Conservation (phyloP, 257 asterid species). For the Parsonsia alboflavescens region DNA sequence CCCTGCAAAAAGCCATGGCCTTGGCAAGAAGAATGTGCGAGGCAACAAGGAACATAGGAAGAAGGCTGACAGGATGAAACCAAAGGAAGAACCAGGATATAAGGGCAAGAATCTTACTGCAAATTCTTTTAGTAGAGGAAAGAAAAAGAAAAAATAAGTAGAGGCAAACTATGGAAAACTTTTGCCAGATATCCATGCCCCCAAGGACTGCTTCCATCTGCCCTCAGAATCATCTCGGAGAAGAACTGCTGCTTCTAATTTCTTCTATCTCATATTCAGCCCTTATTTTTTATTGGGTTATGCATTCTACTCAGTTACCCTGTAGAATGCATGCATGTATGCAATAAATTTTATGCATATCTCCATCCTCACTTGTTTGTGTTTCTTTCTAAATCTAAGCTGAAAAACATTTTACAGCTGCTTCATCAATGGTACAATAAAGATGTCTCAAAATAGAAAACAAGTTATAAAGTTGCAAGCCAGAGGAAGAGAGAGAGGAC, state of each 20-base stretch:
- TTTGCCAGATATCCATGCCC: conserved; percentile 5
- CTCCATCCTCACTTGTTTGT: background rate
- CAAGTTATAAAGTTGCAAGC: background rate
- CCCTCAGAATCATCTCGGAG: background rate
- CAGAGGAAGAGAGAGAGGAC: background rate
- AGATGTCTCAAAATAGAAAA: background rate
- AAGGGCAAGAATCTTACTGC: conserved; percentile 34
- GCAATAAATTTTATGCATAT: conserved; percentile 1
- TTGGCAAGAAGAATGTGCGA: conserved; percentile 26
- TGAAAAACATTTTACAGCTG: background rate
- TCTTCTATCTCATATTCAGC: background rate
- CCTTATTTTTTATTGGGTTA: conserved; percentile 7
- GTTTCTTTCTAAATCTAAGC: background rate
- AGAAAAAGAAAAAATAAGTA: conserved; percentile 19
- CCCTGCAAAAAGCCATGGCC: conserved; percentile 13
- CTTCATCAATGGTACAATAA: background rate
- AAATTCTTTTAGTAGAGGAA: conserved; percentile 23
- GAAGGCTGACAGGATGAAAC: conserved; percentile 40
- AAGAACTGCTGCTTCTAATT: conserved; percentile 6
- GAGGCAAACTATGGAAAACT: background rate
- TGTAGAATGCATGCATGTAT: conserved; percentile 16
- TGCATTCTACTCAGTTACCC: background rate
- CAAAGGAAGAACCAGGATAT: conserved; percentile 40
- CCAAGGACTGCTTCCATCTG: conserved; percentile 8
- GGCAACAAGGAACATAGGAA: conserved; percentile 34